phyloP scores from a whole-genome alignment of 1,284 basidiomycete species.

The Cutaneotrichosporon sp. region DNA sequence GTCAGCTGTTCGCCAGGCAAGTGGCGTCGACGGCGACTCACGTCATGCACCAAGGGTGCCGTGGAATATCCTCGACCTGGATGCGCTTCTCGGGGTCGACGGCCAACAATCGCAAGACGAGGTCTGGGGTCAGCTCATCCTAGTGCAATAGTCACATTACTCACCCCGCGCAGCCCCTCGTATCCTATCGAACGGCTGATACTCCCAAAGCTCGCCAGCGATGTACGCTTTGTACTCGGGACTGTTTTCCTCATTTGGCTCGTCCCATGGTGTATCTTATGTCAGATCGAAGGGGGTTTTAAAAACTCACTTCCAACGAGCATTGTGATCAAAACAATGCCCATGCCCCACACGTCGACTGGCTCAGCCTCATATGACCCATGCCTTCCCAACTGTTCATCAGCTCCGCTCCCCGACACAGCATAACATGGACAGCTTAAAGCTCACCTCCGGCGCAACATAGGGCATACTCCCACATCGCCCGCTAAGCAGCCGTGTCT shows the following conservation, averaged over 20 bases:
- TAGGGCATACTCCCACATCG: slow-evolving; percentile 92
- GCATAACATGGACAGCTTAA: too few species aligned
- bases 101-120: slow-evolving; percentile 68
- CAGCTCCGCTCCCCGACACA: too few species aligned
- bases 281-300: neutral
- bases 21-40: slow-evolving; percentile 31
- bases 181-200: slow-evolving; percentile 78
- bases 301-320: slow-evolving; percentile 75
- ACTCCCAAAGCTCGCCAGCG: slow-evolving; percentile 66
- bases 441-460: slow-evolving; percentile 84
- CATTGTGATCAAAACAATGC: slow-evolving; percentile 91
- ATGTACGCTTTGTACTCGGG: slow-evolving; percentile 75
- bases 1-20: neutral
- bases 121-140: slow-evolving; percentile 55
- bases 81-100: slow-evolving; percentile 67
- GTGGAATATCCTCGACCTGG: slow-evolving; percentile 63
- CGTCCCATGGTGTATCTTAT: slow-evolving; percentile 95
- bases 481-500: slow-evolving; percentile 70
- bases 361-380: slow-evolving; percentile 80
- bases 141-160: too few species aligned
- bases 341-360: slow-evolving; percentile 91
- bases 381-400: slow-evolving; percentile 28
- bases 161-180: slow-evolving; percentile 59
- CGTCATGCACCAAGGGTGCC: slow-evolving; percentile 76
- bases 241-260: slow-evolving; percentile 67